Base-by-base conservation (phyloP, 495 filamentous ascomycete genomes). In the Penicillium maclennaniae region DNA sequence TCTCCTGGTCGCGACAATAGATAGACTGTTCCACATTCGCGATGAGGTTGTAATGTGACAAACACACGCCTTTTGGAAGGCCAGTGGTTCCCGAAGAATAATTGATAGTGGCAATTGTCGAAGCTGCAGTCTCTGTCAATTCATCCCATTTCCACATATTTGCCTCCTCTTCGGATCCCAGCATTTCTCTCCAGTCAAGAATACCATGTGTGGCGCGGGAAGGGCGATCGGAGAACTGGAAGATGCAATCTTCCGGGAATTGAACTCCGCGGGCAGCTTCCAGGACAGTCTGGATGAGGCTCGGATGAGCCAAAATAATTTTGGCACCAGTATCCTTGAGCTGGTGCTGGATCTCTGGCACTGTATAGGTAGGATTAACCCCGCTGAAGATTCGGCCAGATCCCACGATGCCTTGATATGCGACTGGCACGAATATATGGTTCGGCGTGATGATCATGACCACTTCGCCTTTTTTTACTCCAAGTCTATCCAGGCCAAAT, bases 81-180 rank as follows among this genome's bases (percentile, higher is more conserved):
- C 91, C 91, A 0, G 91, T 95, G 0, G 91, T 95, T 15, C 91
- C 91, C 20, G 84, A 88, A 34, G 80, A 85, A 65, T 95, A 96
- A 45, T 87, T 87, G 47, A 89, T 69, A 73, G 37, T 91, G 78
- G 79, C 59, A 17, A 75, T 61, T 44, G 78, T 74, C 2, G 23
- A 23, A 16, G 63, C 67, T 19, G 59, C 60, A 0, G 74, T 67
- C 14, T 68, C 48, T 53, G 59, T 60, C 60, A 42, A 43, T 6
- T 66, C 64, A 37, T 67, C 62, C 27, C 63, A 48, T 43, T 25
- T 48, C 16, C n/a, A 34, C 36, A 10, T 20, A 19, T 34, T 36
- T 7, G 10, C 23, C 16, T 19, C n/a, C 14, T 17, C 3, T n/a
- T 37, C 16, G 19, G 4, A 56, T 49, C 21, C 91, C 76, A 59